Evolutionary conservation across 2,329 filamentous ascomycete species (phyloP), one percentile per base, ranked within the genome.

Genomic region (Calonectria leucothoes): DNA sequence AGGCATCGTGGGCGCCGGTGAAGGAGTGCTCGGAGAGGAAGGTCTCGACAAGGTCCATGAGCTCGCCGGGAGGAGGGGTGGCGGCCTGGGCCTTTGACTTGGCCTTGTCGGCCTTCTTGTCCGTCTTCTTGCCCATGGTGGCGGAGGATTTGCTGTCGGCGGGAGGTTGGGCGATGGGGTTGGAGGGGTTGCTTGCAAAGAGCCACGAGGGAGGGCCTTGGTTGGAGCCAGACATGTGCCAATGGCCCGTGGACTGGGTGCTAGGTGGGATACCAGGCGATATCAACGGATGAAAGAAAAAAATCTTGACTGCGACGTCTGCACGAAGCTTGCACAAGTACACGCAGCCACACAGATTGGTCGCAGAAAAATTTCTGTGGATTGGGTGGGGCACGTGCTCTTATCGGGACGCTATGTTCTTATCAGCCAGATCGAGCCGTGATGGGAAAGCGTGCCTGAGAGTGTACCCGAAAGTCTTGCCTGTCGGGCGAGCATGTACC

Each of bases 11-110:
- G 57, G 93, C 90, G 72, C 88, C 87, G 61, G 87, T 83, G 79
- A 94, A 93, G n/a, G 91, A 89, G 82, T 93, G 89, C 57, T 93
- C 89, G 51, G 88, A 88, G 64, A 95, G 87, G 83, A 95, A 95
- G 27, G 85, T 84, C 75, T 91, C 91, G 79, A 95, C 89, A 20
- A 94, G 86, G 74, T 92, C 90, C 81, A 95, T 86, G 42, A 95
- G 86, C 82, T 93, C 89, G 33, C 89, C 83, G 6, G 93, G 89
- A 31, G 91, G 39, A 3, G 88, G 59, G 35, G 77, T 70, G 51
- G 79, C 31, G 57, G 74, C 59, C 66, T 77, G 75, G 69, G 74
- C 66, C 74, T 79, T 80, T 35, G 71, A 39, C 74, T 78, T 79
- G 37, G 71, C 63, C 74, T 79, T 69, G 65, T 72, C 68, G 77